A percentile compares a stretch with the other conserved stretches of the same genome.
These are phyloP conservation scores for Penicillium sp. DNA, from an alignment of 2,329 filamentous ascomycete species.

Conservation along the genomic window DNA sequence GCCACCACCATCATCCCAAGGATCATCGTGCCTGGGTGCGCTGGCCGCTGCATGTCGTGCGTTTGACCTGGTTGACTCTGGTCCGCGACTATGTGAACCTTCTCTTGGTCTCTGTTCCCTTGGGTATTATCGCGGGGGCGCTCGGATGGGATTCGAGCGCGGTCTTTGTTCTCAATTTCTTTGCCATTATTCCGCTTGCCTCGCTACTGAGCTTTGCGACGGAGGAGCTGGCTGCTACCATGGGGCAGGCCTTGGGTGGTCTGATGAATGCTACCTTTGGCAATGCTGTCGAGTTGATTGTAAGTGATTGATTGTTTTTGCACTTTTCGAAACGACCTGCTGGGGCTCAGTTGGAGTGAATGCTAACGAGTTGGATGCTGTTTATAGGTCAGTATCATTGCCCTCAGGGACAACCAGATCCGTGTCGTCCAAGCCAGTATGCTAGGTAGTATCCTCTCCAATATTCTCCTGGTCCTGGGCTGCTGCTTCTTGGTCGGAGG, in stretches of 20 bases:
- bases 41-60: conserved; percentile 42
- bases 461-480: conserved; percentile 82
- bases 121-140: conserved; percentile 65
- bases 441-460: conserved; percentile 93
- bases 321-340: neutral
- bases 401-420: conserved; percentile 80
- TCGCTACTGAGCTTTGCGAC: conserved; percentile 66
- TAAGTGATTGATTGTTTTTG: conserved; percentile 59
- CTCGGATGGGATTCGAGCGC: conserved; percentile 57
- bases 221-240: conserved; percentile 62
- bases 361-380: conserved; percentile 40
- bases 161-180: conserved; percentile 65
- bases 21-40: conserved; percentile 41
- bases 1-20: conserved; percentile 35
- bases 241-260: conserved; percentile 64
- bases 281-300: conserved; percentile 67
- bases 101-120: conserved; percentile 64
- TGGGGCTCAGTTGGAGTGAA: neutral
- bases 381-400: conserved; percentile 82
- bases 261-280: conserved; percentile 68
- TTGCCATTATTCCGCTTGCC: conserved; percentile 65
- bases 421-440: conserved; percentile 97
- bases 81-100: conserved; percentile 59
- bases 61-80: conserved; percentile 49
- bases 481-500: conserved; percentile 80